These are phyloP conservation scores for Rhynchospora pubera DNA, from an alignment of 176 grass and related monocot species.

Conservation along the genomic window DNA sequence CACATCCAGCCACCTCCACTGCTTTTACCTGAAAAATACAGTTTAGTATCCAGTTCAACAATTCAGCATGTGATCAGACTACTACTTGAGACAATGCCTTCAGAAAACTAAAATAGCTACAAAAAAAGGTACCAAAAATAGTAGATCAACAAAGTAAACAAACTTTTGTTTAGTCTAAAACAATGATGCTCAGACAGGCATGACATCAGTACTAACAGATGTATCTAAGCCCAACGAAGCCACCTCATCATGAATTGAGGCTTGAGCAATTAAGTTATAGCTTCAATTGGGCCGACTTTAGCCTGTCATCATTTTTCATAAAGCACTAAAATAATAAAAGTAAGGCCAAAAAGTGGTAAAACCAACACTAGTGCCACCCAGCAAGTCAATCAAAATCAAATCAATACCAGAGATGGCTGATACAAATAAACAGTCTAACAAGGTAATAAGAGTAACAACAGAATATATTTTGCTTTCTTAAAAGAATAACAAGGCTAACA, in stretches of 20 bases:
- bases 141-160: not conserved
- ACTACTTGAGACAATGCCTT: not conserved
- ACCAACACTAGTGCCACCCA: not conserved
- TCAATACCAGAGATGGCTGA: not conserved
- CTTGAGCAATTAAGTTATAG: not conserved
- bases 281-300: not conserved
- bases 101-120: not conserved
- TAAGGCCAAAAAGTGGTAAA: not conserved
- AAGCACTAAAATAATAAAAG: not conserved
- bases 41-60: not conserved
- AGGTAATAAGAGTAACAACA: not conserved
- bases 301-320: not conserved
- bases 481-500: not conserved
- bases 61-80: not conserved
- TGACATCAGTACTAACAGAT: not conserved
- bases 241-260: not conserved
- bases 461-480: not conserved
- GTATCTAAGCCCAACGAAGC: not conserved
- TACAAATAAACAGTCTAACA: not conserved
- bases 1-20: slow-evolving; percentile 92
- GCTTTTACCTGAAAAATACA: slow-evolving; percentile 72
- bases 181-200: not conserved
- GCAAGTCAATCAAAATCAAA: not conserved
- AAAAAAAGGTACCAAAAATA: not conserved
- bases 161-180: not conserved